A percentile compares a stretch with the other conserved stretches of the same genome.
phyloP scores from a whole-genome alignment of 2,329 filamentous ascomycete genomes.

The Penicillium sp. region DNA sequence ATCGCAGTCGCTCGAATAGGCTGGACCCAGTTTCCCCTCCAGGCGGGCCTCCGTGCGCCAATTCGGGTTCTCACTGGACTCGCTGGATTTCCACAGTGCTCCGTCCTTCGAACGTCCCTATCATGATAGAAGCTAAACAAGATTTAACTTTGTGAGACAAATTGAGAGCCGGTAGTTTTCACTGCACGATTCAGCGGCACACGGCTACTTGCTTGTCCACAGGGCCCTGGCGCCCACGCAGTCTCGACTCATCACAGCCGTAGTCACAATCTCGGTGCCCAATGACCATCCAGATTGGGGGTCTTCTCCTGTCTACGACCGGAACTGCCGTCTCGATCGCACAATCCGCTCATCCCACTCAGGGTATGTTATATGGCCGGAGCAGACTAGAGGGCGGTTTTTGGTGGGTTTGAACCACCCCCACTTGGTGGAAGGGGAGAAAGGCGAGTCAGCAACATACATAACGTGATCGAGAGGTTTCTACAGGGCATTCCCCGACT shows the following conservation, averaged over 20 bases:
- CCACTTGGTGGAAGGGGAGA: constrained; percentile 28
- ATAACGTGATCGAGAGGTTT: constrained; percentile 16
- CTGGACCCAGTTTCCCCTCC: constrained; percentile 4
- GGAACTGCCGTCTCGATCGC: constrained; percentile 33
- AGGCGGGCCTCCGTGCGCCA: constrained; percentile 25
- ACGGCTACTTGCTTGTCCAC: constrained; percentile 12
- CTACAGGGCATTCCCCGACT: neutral
- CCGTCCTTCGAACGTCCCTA: neutral
- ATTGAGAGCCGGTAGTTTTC: constrained; percentile 20
- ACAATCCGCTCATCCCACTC: constrained; percentile 31
- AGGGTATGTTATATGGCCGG: constrained; percentile 26
- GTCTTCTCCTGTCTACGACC: constrained; percentile 22
- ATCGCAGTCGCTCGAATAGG: constrained; percentile 1
- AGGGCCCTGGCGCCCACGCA: constrained; percentile 19
- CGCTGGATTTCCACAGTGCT: neutral
- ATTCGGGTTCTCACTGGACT: neutral
- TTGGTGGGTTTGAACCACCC: constrained; percentile 14
- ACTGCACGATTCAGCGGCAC: constrained; percentile 18
- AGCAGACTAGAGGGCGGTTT: constrained; percentile 10
- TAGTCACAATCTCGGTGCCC: constrained; percentile 27
- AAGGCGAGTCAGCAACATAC: constrained; percentile 23
- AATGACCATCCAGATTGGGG: constrained; percentile 30
- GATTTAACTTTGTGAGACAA: constrained; percentile 16
- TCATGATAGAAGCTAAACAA: constrained; percentile 20
- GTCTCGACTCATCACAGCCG: constrained; percentile 30